Evolutionary conservation across 805 yeast species (phyloP).

Genomic region (Suhomyces vadensis): DNA sequence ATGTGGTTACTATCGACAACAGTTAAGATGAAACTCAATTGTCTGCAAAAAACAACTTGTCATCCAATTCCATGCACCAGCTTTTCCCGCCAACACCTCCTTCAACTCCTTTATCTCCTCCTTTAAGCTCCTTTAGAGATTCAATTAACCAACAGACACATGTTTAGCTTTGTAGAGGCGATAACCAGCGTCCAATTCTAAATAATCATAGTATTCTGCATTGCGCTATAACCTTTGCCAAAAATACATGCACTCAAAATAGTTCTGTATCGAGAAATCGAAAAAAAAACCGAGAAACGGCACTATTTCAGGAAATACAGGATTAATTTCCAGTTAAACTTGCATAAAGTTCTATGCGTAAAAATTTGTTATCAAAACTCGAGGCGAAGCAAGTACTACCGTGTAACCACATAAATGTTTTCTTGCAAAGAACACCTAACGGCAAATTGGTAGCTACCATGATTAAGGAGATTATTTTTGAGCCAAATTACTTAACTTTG

Average conservation of each 20-base stretch:
- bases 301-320: too few relatives aligned
- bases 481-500: too few relatives aligned
- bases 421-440: not conserved
- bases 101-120: too few relatives aligned
- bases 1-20: too few relatives aligned
- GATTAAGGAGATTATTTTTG: not conserved
- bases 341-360: not conserved
- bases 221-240: not conserved
- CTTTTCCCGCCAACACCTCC: too few relatives aligned
- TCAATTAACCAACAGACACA: not conserved
- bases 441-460: not conserved
- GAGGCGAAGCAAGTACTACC: not conserved
- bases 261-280: too few relatives aligned
- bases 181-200: not conserved
- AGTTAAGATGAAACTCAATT: constrained; percentile 2
- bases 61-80: not conserved
- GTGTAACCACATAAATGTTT: not conserved
- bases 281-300: not conserved
- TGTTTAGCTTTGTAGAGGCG: not conserved
- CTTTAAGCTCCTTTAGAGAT: not conserved
- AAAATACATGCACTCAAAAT: not conserved
- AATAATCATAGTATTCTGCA: not conserved
- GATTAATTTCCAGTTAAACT: not conserved
- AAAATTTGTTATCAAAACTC: not conserved
- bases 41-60: not conserved